These are phyloP conservation scores for Diaporthe amygdali DNA, from an alignment of 2,329 filamentous ascomycete genomes.

Conservation along the genomic window DNA sequence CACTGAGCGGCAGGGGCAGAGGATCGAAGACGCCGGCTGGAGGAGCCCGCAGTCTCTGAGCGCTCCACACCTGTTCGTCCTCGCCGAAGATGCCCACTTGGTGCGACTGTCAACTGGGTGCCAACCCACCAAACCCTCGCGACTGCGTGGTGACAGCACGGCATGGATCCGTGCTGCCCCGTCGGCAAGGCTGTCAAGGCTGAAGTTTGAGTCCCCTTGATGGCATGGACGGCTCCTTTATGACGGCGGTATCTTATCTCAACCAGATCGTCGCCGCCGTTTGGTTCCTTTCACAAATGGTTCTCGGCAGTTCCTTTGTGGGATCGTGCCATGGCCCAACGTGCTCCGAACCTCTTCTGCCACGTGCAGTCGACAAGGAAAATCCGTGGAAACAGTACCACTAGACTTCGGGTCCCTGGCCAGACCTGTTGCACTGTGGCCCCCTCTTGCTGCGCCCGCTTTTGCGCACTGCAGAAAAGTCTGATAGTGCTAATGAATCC, in stretches of 20 bases:
- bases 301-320: conserved; percentile 10
- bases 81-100: conserved; percentile 20
- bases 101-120: neutral
- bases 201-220: neutral
- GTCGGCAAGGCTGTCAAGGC: conserved; percentile 10
- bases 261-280: conserved; percentile 14
- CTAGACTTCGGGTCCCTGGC: neutral
- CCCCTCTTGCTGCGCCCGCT: neutral
- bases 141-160: conserved; percentile 9
- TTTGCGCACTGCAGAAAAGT: conserved; percentile 1
- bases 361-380: conserved; percentile 8
- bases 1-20: conserved; percentile 11
- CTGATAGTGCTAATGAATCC: neutral
- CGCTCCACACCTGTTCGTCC: conserved; percentile 23
- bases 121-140: conserved; percentile 2
- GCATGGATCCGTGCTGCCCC: conserved; percentile 12
- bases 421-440: conserved; percentile 3
- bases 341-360: conserved; percentile 4
- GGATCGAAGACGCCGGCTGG: neutral
- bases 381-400: neutral
- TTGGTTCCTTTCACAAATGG: conserved; percentile 1
- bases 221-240: neutral
- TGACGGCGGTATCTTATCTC: neutral
- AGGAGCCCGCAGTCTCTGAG: neutral
- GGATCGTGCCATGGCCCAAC: neutral